Conservation (phyloP, 2,329 filamentous ascomycete species). For the Aspergillus eucalypticola region DNA sequence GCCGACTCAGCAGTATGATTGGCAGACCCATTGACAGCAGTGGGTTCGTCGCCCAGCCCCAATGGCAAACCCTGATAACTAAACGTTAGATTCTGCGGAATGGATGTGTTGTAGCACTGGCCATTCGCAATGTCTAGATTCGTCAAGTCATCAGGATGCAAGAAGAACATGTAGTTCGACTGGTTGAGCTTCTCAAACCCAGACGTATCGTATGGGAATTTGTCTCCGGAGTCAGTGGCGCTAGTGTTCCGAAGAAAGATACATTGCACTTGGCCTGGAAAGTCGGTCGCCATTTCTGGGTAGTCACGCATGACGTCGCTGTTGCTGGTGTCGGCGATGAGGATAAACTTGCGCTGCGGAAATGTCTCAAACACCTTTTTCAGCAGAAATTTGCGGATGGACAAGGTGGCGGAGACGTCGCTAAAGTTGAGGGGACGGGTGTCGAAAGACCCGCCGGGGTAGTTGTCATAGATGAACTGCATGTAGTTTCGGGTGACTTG, state of each 20-base stretch:
- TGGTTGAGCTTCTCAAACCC: constrained; percentile 1
- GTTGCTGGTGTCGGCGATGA: constrained; percentile 4
- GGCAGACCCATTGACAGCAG: background rate
- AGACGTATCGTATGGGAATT: constrained; percentile 1
- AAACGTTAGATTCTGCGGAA: constrained; percentile 1
- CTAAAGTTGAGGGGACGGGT: constrained; percentile 5
- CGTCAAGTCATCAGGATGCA: background rate
- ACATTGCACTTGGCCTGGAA: constrained; percentile 2
- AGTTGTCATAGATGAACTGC: constrained; percentile 2
- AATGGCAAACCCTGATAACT: background rate
- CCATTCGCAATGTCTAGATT: constrained; percentile 1
- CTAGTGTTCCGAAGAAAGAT: background rate
- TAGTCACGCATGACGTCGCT: constrained; percentile 5
- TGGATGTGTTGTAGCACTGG: constrained; percentile 1
- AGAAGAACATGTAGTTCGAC: constrained; percentile 4
- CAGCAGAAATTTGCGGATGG: background rate
- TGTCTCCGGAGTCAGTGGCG: background rate
- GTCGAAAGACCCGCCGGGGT: constrained; percentile 1
- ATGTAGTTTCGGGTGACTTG: constrained; percentile 4
- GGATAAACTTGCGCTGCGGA: background rate
- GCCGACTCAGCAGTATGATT: background rate
- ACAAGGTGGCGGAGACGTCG: constrained; percentile 1
- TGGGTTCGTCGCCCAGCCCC: background rate
- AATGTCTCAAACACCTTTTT: constrained; percentile 3
- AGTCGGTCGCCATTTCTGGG: background rate